These are phyloP conservation scores for Xylaria sp. DNA, from an alignment of 495 filamentous ascomycete genomes.

Conservation along the genomic window DNA sequence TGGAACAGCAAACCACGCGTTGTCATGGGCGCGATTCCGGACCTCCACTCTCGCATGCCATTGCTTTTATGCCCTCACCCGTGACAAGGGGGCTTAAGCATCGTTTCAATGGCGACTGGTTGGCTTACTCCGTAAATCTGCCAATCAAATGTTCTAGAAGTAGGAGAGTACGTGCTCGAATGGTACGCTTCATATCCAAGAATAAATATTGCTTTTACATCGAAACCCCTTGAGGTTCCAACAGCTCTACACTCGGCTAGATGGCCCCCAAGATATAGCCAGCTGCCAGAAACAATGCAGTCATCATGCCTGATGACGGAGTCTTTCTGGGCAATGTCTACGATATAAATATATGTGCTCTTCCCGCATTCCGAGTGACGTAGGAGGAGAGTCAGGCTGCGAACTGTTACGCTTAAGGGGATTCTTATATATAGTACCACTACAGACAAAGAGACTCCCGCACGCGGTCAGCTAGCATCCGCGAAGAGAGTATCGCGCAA, in stretches of 20 bases:
- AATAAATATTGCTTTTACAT: background rate
- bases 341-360: too few relatives aligned
- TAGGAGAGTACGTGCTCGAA: background rate
- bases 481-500: too few relatives aligned
- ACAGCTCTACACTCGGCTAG: background rate
- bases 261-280: background rate
- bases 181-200: background rate
- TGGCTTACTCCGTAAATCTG: background rate
- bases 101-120: background rate
- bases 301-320: background rate
- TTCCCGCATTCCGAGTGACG: too few relatives aligned
- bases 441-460: too few relatives aligned
- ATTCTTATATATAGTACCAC: too few relatives aligned
- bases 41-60: too few relatives aligned
- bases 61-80: background rate
- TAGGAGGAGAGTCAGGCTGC: too few relatives aligned
- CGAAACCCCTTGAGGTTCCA: background rate
- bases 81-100: background rate
- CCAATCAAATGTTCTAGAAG: background rate
- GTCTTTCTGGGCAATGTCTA: too few relatives aligned
- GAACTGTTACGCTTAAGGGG: too few relatives aligned
- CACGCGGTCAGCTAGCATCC: too few relatives aligned
- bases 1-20: background rate
- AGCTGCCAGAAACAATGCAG: background rate
- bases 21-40: background rate